phyloP scores from a whole-genome alignment of 2,329 filamentous ascomycete species.

The Drechslerella dactyloides region DNA sequence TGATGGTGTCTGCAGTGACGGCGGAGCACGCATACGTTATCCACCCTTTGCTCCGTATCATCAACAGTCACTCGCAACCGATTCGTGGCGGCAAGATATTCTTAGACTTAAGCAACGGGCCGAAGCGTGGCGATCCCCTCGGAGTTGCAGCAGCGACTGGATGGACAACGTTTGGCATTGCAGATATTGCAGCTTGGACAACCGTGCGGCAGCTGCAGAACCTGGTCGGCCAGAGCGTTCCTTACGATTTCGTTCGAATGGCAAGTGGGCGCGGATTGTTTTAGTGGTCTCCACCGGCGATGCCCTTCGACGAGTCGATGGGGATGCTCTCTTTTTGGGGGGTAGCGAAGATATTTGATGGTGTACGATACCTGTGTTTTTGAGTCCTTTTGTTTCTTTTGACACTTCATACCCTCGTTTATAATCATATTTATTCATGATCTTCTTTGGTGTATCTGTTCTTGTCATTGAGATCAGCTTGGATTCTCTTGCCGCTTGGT shows the following conservation, averaged over 20 bases:
- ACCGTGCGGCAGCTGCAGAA: constrained; percentile 80
- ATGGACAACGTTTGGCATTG: constrained; percentile 78
- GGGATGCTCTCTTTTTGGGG: neutral
- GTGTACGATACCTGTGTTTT: constrained; percentile 34
- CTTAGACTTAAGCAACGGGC: constrained; percentile 75
- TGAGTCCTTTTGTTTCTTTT: neutral
- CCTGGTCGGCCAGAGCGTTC: constrained; percentile 83
- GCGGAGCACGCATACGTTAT: constrained; percentile 80
- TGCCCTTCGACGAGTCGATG: neutral
- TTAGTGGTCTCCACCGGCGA: constrained; percentile 30
- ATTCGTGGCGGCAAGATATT: constrained; percentile 71
- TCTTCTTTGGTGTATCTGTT: constrained; percentile 5
- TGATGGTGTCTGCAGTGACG: constrained; percentile 78
- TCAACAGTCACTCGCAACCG: constrained; percentile 59
- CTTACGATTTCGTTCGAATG: constrained; percentile 82
- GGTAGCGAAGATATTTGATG: neutral
- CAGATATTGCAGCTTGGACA: constrained; percentile 81
- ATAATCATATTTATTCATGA: constrained; percentile 3
- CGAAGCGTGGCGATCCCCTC: constrained; percentile 72
- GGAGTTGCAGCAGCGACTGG: constrained; percentile 74
- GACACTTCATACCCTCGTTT: constrained; percentile 36
- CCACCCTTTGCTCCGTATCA: constrained; percentile 77
- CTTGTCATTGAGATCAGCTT: neutral
- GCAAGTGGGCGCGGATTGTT: constrained; percentile 67
- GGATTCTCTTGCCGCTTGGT: neutral